phyloP scores from a whole-genome alignment of 805 yeast species.

The Wickerhamiella galacta region DNA sequence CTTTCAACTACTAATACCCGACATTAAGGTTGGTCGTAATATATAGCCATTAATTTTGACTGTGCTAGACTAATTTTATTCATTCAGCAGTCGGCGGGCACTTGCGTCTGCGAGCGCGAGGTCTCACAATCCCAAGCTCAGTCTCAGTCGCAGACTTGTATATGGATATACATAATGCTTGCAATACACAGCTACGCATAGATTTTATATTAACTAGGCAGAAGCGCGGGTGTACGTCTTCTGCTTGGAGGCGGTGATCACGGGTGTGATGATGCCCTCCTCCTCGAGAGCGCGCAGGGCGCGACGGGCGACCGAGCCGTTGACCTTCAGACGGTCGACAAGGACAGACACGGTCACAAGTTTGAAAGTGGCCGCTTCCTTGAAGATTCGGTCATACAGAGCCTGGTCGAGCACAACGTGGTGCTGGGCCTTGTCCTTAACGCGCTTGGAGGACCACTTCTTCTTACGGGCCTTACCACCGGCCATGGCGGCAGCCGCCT shows the following conservation, averaged over 20 bases:
- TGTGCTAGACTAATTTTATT: too few species aligned
- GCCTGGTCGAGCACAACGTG: slow-evolving; percentile 94
- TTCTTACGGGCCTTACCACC: slow-evolving; percentile 99
- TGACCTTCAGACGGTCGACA: slow-evolving; percentile 97
- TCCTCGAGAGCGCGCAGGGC: slow-evolving; percentile 91
- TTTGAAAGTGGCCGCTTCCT: slow-evolving; percentile 99
- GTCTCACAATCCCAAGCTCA: too few species aligned
- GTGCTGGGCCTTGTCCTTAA: slow-evolving; percentile 99
- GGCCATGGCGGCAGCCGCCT: slow-evolving; percentile 99
- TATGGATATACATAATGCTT: neutral
- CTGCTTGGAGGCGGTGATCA: slow-evolving; percentile 92
- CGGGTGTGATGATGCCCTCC: slow-evolving; percentile 88
- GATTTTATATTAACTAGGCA: slow-evolving; percentile 9
- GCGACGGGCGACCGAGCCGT: slow-evolving; percentile 98
- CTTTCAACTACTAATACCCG: slow-evolving; percentile 14
- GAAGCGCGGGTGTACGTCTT: slow-evolving; percentile 53
- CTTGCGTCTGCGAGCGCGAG: too few species aligned
- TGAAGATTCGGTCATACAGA: slow-evolving; percentile 96
- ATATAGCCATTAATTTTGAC: too few species aligned
- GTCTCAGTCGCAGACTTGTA: too few species aligned
- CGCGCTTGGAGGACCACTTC: slow-evolving; percentile 99
- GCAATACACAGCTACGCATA: neutral
- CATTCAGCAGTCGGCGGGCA: too few species aligned
- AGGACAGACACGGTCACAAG: slow-evolving; percentile 93
- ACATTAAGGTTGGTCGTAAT: too few species aligned